These are phyloP conservation scores for Nicotiana obtusifolia DNA, from an alignment of 257 asterid genomes.

Conservation along the genomic window DNA sequence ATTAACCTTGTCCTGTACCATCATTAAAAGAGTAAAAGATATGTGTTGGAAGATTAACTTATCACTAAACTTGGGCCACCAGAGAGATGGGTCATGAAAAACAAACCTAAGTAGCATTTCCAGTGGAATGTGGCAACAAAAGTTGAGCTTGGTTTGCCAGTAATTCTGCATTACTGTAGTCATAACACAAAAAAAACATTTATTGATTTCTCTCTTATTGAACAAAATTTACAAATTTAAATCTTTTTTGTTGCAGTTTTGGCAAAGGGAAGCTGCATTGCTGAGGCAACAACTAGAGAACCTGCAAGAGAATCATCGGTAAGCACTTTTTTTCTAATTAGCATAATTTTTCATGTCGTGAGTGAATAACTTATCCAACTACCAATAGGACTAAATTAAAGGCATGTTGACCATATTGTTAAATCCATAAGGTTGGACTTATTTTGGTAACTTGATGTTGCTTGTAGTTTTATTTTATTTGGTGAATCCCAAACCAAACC, in stretches of 20 bases:
- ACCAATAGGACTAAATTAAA: background rate
- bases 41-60: background rate
- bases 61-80: background rate
- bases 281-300: slow-evolving; percentile 56
- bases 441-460: background rate
- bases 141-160: background rate
- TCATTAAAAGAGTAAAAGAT: background rate
- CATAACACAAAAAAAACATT: background rate
- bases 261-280: slow-evolving; percentile 62
- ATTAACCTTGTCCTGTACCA: background rate
- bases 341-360: background rate
- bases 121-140: background rate
- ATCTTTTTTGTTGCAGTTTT: slow-evolving; percentile 37
- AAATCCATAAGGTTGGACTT: background rate
- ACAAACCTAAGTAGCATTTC: background rate
- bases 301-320: slow-evolving; percentile 64
- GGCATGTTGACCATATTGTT: background rate
- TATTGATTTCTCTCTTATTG: background rate
- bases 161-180: background rate
- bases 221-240: background rate
- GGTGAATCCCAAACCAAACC: background rate
- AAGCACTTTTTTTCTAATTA: background rate
- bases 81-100: background rate
- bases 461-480: background rate
- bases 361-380: background rate